These are phyloP conservation scores for Phaseolus coccineus DNA, from an alignment of 331 rosid genomes.

Conservation along the genomic window DNA sequence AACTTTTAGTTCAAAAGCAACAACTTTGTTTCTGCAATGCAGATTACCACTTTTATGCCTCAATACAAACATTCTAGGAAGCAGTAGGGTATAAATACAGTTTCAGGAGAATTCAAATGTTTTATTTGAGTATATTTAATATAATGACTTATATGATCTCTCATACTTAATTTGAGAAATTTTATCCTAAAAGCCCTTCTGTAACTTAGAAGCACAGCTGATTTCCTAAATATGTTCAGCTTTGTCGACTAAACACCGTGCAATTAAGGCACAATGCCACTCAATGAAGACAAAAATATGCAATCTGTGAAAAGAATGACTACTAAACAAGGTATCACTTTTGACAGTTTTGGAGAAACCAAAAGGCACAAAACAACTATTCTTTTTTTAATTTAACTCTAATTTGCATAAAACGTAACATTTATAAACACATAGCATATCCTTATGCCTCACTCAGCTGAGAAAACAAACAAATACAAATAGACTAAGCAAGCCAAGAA, in stretches of 20 bases:
- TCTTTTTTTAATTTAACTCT: not conserved
- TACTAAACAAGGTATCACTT: not conserved
- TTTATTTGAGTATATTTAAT: not conserved
- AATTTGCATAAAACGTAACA: constrained; percentile 14
- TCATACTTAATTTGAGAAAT: not conserved
- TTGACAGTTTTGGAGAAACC: constrained; percentile 28
- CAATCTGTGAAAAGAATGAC: constrained; percentile 12
- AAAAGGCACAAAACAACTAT: not conserved
- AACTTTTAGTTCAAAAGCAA: constrained; percentile 5
- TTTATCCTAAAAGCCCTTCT: constrained; percentile 13
- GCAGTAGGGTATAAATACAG: constrained; percentile 14
- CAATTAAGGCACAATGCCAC: not conserved
- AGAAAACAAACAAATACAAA: constrained; percentile 46
- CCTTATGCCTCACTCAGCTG: constrained; percentile 33
- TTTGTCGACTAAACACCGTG: not conserved
- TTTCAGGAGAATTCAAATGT: constrained; percentile 14
- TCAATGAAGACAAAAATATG: not conserved
- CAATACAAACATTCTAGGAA: constrained; percentile 11
- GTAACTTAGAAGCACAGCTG: constrained; percentile 3
- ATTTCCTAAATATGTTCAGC: constrained; percentile 30
- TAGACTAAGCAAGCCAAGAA: constrained; percentile 34
- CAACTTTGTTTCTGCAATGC: constrained; percentile 8
- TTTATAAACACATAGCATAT: constrained; percentile 9
- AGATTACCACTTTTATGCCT: constrained; percentile 4
- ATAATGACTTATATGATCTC: not conserved